Evolutionary conservation across 371 early-diverging fungal species (phyloP).

Genomic region (Mortierella sp.): DNA sequence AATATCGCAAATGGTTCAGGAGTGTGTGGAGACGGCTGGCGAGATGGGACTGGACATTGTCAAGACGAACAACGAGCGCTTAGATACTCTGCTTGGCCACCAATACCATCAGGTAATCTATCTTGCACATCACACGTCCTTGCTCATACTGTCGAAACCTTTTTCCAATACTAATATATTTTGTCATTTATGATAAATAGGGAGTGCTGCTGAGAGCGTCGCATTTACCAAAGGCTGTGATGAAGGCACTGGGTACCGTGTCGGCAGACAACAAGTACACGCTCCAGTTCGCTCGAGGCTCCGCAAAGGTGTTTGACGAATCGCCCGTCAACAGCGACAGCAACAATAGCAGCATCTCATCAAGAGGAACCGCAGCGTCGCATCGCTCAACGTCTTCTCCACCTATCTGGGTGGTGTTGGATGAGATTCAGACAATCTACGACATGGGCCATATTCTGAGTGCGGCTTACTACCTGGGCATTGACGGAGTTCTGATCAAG

Average conservation of each 20-base stretch:
- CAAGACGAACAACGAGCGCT: not conserved
- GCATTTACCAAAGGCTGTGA: not conserved
- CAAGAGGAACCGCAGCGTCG: not conserved
- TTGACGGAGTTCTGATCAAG: constrained; percentile 64
- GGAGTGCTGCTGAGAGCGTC: constrained; percentile 18
- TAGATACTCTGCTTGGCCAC: constrained; percentile 4
- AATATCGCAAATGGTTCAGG: not conserved
- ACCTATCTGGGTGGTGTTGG: constrained; percentile 63
- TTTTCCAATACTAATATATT: not conserved
- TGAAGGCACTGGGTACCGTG: constrained; percentile 1
- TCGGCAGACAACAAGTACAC: constrained; percentile 14
- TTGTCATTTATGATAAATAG: constrained; percentile 5
- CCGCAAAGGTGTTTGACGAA: not conserved
- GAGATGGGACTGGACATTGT: constrained; percentile 1
- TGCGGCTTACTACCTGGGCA: constrained; percentile 64
- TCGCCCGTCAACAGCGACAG: not conserved
- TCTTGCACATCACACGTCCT: no score
- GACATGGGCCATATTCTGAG: constrained; percentile 74
- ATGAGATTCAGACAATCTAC: constrained; percentile 64
- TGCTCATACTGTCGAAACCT: no score
- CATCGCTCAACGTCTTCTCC: not conserved
- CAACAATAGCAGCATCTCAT: not conserved
- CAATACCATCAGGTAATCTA: constrained; percentile 6
- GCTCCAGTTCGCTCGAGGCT: not conserved
- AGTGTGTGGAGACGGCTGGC: constrained; percentile 8